Base-by-base conservation (phyloP, 176 grass and related monocot species). In the Musa schizocarpa region DNA sequence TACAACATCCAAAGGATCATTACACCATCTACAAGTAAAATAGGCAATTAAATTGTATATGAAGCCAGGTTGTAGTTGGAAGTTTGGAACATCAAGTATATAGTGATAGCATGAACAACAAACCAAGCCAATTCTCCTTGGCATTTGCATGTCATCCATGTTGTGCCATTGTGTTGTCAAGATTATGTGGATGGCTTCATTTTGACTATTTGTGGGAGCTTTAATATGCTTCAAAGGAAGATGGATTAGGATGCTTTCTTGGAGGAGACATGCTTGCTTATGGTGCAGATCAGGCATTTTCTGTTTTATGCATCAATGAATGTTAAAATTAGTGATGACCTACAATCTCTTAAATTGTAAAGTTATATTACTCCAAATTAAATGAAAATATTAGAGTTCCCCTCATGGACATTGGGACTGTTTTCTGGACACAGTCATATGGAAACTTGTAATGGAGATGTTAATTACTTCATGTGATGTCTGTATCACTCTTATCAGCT, bases 1-100 rank as follows among this genome's bases (percentile, higher is more conserved):
- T 85, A 88, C 75, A 73, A 55, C 67, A 71, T 79, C 13, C 80
- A 87, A 22, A 78, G 77, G 57, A 52, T 61, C 34, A 56, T 25
- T 53, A 25, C 50, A 72, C 50, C 48, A 52, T 50, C 71, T 24
- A 21, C 58, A 64, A 78, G 56, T 19, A 65, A 21, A 29, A 16
- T 52, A 27, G 74, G 55, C 27, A 13, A 13, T 9, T 81, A 65
- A 82, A 17, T 55, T n/a, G 34, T 43, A 25, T 56, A 23, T 48
- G 17, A 70, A 70, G 17, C 66, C 34, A 8, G 19, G 66, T 9
- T 69, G 29, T 69, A 8, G 27, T 69, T 69, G 19, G 13, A 17
- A 48, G 11, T 43, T 43, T 43, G 2, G 48, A 50, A 34, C 21
- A n/a, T 20, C 0, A 8, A 61, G 4, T 61, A 61, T 14, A 43